Evolutionary conservation across 2,329 filamentous ascomycete species (phyloP), one percentile per base, ranked within the genome.

Genomic region (Xylaria multiplex): DNA sequence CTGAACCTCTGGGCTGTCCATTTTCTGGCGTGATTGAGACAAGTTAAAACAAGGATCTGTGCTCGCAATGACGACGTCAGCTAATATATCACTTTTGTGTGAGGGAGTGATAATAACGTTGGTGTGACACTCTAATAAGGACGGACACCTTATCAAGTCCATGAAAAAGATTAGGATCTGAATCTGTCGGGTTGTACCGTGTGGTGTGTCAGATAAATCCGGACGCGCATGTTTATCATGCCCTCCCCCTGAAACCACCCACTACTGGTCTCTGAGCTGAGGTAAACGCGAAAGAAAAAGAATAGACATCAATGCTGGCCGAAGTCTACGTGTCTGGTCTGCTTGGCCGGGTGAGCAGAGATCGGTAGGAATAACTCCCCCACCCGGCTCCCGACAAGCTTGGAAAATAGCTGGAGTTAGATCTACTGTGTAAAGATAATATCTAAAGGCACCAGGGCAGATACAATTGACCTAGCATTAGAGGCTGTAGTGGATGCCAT

Each of bases 1-100:
- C 27, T 68, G 66, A 22, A 24, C 35, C 43, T 65, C 56, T 48
- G 63, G 58, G 16, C 60, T 64, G 16, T 71, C 66, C 59, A 67
- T 71, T n/a, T 63, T 64, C 30, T 35, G 16, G 53, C 11, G 3
- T 13, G 45, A 45, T 52, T 6, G 6, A 9, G 40, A 46, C 4
- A 27, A 62, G n/a, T 50, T 40, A 32, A 30, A 27, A 64, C 8
- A 57, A 59, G 22, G 43, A 50, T 24, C 16, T 24, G 16, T 27
- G 13, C n/a, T 54, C 35, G 7, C 14, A 14, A 24, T 52, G 22
- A 14, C 30, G 14, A 14, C 2, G 27, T 52, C 13, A n/a, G 19
- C 43, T 32, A 11, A 46, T 56, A 46, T 37, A 35, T 52, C n/a
- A 22, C 32, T 53, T 30, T 6, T 40, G 22, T 43, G 22, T 30